Percentiles rank a stretch among this genome's conserved stretches.
These are phyloP conservation scores for Silybum marianum DNA, from an alignment of 129 eudicot species.

Conservation along the genomic window DNA sequence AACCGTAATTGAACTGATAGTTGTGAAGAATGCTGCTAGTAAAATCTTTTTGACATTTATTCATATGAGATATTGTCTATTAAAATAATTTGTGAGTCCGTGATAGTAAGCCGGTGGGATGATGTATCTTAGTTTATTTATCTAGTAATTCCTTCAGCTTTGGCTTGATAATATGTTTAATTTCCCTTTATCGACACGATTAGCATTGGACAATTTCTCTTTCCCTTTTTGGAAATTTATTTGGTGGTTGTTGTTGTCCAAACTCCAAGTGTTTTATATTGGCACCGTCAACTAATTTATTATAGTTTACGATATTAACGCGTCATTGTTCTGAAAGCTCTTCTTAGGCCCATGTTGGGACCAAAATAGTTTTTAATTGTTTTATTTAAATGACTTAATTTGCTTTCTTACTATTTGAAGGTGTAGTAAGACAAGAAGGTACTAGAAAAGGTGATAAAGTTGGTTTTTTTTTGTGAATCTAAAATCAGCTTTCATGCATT, in stretches of 20 bases:
- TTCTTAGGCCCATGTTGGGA: constrained; percentile 9
- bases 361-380: constrained; percentile 6
- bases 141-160: background rate
- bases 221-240: constrained; percentile 18
- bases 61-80: constrained; percentile 8
- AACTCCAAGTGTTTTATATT: constrained; percentile 22
- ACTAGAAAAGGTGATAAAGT: constrained; percentile 1
- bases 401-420: constrained; percentile 23
- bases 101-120: constrained; percentile 12
- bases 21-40: background rate
- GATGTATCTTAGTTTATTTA: background rate
- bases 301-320: constrained; percentile 15
- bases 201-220: constrained; percentile 1
- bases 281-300: constrained; percentile 4
- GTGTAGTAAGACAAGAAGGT: constrained; percentile 15
- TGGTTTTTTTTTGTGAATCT: background rate
- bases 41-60: constrained; percentile 3
- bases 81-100: constrained; percentile 19
- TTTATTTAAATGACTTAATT: background rate
- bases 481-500: constrained; percentile 13
- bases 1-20: background rate
- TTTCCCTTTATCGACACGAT: constrained; percentile 4
- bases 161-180: constrained; percentile 16
- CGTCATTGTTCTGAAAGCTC: constrained; percentile 9
- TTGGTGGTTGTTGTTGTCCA: constrained; percentile 20